Conservation (phyloP, 192 early-diverging fungal species). For the Coemansia sp. region DNA sequence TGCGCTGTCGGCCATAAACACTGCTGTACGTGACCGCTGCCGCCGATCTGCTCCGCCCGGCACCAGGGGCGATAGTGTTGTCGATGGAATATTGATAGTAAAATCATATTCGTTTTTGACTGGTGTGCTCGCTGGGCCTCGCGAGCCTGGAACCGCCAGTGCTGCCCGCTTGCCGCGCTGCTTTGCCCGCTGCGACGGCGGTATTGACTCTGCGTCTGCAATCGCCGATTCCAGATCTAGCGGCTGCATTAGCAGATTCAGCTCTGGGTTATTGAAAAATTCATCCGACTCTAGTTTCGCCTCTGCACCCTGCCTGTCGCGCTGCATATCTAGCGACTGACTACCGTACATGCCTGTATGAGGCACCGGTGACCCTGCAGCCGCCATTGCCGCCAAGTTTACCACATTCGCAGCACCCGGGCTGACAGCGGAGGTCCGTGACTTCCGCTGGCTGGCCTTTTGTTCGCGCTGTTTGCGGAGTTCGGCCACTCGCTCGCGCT, state of each 20-base stretch:
- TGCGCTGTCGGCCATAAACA: slow-evolving; percentile 10
- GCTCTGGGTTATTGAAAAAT: slow-evolving; percentile 39
- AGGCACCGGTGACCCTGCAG: background rate
- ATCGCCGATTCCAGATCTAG: slow-evolving; percentile 20
- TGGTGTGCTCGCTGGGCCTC: background rate
- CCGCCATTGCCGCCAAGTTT: slow-evolving; percentile 3
- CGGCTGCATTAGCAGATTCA: slow-evolving; percentile 29
- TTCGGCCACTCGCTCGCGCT: slow-evolving; percentile 41
- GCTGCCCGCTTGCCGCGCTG: slow-evolving; percentile 1
- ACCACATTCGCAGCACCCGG: background rate
- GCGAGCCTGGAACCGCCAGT: background rate
- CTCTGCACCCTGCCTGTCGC: background rate
- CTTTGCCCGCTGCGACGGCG: slow-evolving; percentile 13
- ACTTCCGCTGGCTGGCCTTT: slow-evolving; percentile 6
- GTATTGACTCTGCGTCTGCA: slow-evolving; percentile 3
- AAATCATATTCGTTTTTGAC: slow-evolving; percentile 23
- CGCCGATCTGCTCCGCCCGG: slow-evolving; percentile 14
- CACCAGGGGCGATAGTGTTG: slow-evolving; percentile 43
- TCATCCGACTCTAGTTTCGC: slow-evolving; percentile 13
- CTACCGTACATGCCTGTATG: background rate
- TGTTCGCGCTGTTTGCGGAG: slow-evolving; percentile 29
- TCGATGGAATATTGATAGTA: slow-evolving; percentile 46
- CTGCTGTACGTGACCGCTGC: slow-evolving; percentile 19
- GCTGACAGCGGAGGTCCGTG: background rate
- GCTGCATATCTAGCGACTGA: background rate